These are phyloP conservation scores for Peronospora farinosa DNA, from an alignment of 352 stramenopile species.

Conservation along the genomic window DNA sequence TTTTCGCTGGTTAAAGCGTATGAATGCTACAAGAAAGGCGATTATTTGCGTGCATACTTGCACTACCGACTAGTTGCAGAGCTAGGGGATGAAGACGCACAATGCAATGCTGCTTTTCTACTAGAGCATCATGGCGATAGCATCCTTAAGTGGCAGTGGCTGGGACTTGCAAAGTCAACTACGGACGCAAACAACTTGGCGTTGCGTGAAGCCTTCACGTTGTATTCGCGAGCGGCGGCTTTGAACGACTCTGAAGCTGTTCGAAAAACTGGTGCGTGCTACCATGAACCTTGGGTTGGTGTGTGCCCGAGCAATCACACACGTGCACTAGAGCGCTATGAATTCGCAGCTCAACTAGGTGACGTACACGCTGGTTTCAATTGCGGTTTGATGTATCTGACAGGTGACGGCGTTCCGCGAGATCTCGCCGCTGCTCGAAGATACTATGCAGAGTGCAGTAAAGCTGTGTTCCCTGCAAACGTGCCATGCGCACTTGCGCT, in stretches of 20 bases:
- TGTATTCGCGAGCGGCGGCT: conserved; percentile 48
- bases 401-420: conserved; percentile 37
- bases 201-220: conserved; percentile 39
- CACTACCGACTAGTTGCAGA: conserved; percentile 60
- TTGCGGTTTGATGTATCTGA: conserved; percentile 51
- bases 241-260: conserved; percentile 72
- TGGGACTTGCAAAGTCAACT: conserved; percentile 12
- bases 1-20: conserved; percentile 68
- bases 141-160: conserved; percentile 34
- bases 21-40: conserved; percentile 53
- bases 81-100: conserved; percentile 57
- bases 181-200: conserved; percentile 7
- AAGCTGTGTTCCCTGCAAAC: conserved; percentile 52
- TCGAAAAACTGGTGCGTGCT: conserved; percentile 56
- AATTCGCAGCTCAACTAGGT: conserved; percentile 42
- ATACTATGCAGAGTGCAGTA: conserved; percentile 48
- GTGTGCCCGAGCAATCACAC: conserved; percentile 52
- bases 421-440: conserved; percentile 39
- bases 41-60: conserved; percentile 61
- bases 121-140: conserved; percentile 49
- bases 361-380: conserved; percentile 62
- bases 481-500: conserved; percentile 50
- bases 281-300: conserved; percentile 51
- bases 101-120: conserved; percentile 66
- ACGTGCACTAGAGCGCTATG: conserved; percentile 47